Conservation (phyloP, 1,284 basidiomycete species). For the Bjerkandera adusta region DNA sequence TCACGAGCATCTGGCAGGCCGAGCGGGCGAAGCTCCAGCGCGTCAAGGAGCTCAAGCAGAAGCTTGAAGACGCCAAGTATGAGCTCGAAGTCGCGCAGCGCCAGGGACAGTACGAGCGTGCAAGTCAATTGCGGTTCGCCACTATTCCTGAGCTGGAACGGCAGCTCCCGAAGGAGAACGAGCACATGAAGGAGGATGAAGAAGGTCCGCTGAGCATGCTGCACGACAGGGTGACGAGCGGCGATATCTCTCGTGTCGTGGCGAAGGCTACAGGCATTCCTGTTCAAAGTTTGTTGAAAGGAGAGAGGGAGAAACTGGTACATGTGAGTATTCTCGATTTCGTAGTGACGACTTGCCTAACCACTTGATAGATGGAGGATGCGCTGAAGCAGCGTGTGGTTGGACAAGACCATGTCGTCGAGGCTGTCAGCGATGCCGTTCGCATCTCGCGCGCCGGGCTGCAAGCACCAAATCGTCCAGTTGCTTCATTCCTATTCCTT, state of each 20-base stretch:
- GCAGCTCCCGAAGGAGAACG: slow-evolving; percentile 69
- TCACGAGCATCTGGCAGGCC: slow-evolving; percentile 74
- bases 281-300: slow-evolving; percentile 84
- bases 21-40: slow-evolving; percentile 77
- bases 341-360: slow-evolving; percentile 5
- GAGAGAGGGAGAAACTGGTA: slow-evolving; percentile 89
- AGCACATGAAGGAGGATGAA: slow-evolving; percentile 36
- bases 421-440: slow-evolving; percentile 83
- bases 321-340: slow-evolving; percentile 56
- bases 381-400: slow-evolving; percentile 74
- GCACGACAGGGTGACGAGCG: slow-evolving; percentile 84
- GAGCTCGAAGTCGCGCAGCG: slow-evolving; percentile 88
- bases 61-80: slow-evolving; percentile 82
- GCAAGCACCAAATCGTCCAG: slow-evolving; percentile 82
- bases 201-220: slow-evolving; percentile 64
- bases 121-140: slow-evolving; percentile 79
- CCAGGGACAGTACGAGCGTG: slow-evolving; percentile 79
- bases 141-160: slow-evolving; percentile 81
- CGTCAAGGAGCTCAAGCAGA: slow-evolving; percentile 77
- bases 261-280: slow-evolving; percentile 93
- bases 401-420: slow-evolving; percentile 85
- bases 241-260: slow-evolving; percentile 87
- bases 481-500: slow-evolving; percentile 90
- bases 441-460: slow-evolving; percentile 89
- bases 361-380: slow-evolving; percentile 91